Conservation (phyloP, 179 eudicot species). For the Spinacia oleracea region DNA sequence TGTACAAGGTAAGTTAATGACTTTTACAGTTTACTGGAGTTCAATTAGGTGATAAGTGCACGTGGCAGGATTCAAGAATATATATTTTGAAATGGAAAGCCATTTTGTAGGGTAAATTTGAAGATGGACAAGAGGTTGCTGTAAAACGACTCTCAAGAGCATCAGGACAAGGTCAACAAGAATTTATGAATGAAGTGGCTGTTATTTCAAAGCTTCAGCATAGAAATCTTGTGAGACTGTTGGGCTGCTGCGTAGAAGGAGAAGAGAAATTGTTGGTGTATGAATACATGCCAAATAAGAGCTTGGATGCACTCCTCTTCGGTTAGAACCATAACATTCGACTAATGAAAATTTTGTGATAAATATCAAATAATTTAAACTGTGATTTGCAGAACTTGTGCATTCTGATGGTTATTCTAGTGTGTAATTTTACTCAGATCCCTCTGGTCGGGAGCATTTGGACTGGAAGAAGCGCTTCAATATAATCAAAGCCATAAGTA, state of each 20-base stretch:
- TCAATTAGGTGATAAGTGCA: not conserved
- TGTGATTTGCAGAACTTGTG: not conserved
- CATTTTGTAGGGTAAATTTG: constrained; percentile 10
- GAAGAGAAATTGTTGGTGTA: constrained; percentile 37
- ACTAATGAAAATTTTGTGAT: not conserved
- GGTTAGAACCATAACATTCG: constrained; percentile 14
- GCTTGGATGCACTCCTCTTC: constrained; percentile 16
- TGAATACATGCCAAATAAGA: constrained; percentile 14
- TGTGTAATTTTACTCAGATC: constrained; percentile 9
- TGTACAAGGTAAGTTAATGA: too few relatives aligned
- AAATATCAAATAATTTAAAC: not conserved
- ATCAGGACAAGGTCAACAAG: constrained; percentile 14
- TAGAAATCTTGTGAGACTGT: constrained; percentile 20
- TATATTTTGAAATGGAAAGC: not conserved
- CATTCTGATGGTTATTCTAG: not conserved
- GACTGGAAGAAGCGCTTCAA: constrained; percentile 25
- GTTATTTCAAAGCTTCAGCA: constrained; percentile 24
- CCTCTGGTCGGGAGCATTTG: constrained; percentile 7
- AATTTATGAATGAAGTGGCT: constrained; percentile 22
- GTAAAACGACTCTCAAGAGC: constrained; percentile 24
- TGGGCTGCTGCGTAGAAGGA: constrained; percentile 25
- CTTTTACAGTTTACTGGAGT: not conserved
- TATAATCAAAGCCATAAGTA: constrained; percentile 18
- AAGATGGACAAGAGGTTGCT: constrained; percentile 12
- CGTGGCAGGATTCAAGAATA: not conserved